Base-by-base conservation (phyloP, 345 rosid species). In the Isatis tinctoria region DNA sequence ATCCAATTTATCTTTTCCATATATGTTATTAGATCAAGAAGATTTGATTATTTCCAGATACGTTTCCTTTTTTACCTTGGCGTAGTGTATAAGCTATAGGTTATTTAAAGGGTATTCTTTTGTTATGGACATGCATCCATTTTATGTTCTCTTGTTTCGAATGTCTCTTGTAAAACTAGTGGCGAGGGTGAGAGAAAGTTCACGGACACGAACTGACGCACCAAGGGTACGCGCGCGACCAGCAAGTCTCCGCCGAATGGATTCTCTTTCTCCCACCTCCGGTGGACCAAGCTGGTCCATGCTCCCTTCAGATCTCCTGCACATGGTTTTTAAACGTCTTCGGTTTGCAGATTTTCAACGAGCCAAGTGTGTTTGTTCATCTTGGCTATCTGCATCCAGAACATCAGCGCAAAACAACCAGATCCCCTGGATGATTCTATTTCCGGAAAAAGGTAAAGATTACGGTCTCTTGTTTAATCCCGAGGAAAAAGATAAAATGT, bases 241-340 rank as follows among this genome's bases (percentile, higher is more conserved):
- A 17, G 13, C 17, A 41, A 41, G 16, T 27, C 59, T 53, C 26
- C 16, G 10, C 20, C 26, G 1, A 41, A 69, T 43, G 74, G 40
- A 41, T 11, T 24, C 36, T 22, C 36, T 18, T 36, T 51, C 47
- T 14, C 10, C 4, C 0, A 4, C 3, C 6, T 36, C 26, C 3
- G 36, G 51, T 51, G 71, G 59, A 14, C 26, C 71, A 67, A n/a
- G 35, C 24, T 67, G 71, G 72, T 67, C 72, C 11, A 39, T 37
- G n/a, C 60, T 67, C 27, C 51, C 39, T 27, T 26, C 16, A 39
- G 37, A 67, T 16, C 52, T 68, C 39, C 14, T 68, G 17, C 16
- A 26, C 17, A 4, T n/a, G 51, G 37, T 67, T 24, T 67, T 35
- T 10, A 35, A 67, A 51, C 36, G 72, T 24, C 72, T 67, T 37